A percentile compares a stretch with the other conserved stretches of the same genome.
phyloP scores from a whole-genome alignment of 2,329 filamentous ascomycete species.

The Diaporthe amygdali region DNA sequence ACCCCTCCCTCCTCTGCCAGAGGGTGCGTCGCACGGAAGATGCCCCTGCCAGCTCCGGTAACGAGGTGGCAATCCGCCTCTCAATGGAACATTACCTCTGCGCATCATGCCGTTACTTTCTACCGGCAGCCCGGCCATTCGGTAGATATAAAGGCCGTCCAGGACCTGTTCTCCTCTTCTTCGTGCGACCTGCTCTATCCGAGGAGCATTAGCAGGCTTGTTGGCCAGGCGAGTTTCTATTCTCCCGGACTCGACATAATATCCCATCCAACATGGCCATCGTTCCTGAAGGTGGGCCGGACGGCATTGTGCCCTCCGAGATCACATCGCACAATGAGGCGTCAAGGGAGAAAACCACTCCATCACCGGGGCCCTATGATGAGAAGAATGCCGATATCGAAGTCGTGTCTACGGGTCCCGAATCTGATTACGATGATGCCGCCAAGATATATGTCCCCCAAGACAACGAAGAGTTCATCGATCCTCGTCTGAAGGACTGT shows the following conservation, averaged over 20 bases:
- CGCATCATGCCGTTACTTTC: not conserved
- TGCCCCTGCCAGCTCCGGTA: not conserved
- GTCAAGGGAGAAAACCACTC: not conserved
- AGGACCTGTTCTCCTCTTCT: not conserved
- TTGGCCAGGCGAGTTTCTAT: not conserved
- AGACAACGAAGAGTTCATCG: slow-evolving; percentile 36
- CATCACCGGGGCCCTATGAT: not conserved
- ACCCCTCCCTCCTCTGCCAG: not conserved
- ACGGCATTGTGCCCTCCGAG: not conserved
- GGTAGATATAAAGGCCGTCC: not conserved
- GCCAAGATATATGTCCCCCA: slow-evolving; percentile 31
- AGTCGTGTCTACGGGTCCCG: slow-evolving; percentile 8
- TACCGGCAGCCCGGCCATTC: not conserved
- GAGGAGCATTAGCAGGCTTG: not conserved
- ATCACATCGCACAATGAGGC: not conserved
- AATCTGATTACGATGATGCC: slow-evolving; percentile 26
- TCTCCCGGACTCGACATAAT: not conserved
- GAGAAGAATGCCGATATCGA: slow-evolving; percentile 21
- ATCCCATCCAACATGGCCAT: not conserved
- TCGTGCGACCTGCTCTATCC: no score
- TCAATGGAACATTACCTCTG: not conserved
- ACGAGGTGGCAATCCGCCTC: not conserved
- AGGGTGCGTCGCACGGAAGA: no score
- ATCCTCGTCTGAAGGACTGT: slow-evolving; percentile 36
- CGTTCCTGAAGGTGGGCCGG: slow-evolving; percentile 9